Evolutionary conservation across 2,329 filamentous ascomycete genomes (phyloP).

Genomic region (Colletotrichum gigasporum): DNA sequence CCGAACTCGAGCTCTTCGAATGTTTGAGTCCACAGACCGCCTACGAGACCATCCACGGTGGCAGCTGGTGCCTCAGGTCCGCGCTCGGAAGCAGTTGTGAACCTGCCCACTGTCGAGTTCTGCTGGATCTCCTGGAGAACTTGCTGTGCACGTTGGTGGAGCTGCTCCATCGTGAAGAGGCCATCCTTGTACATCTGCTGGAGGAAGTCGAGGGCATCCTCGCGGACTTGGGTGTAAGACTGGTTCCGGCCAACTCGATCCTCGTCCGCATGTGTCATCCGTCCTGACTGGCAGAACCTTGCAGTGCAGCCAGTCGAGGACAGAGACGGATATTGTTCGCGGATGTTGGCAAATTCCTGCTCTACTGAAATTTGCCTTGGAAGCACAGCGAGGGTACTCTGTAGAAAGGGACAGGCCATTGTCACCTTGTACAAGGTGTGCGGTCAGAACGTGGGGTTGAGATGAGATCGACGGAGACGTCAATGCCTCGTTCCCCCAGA

Average conservation of each 20-base stretch:
- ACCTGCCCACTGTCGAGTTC: constrained; percentile 24
- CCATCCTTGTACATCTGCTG: constrained; percentile 28
- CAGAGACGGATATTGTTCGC: constrained; percentile 20
- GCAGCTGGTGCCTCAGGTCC: constrained; percentile 8
- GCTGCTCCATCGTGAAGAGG: constrained; percentile 13
- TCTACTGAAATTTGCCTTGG: constrained; percentile 15
- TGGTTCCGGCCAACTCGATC: constrained; percentile 27
- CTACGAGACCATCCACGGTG: constrained; percentile 7
- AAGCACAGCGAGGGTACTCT: constrained; percentile 21
- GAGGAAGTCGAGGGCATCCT: constrained; percentile 26
- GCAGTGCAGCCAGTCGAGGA: constrained; percentile 24
- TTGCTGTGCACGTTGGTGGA: constrained; percentile 20
- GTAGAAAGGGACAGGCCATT: constrained; percentile 29
- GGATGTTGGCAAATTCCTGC: constrained; percentile 29
- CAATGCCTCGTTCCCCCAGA: constrained; percentile 1
- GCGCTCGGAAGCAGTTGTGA: constrained; percentile 3
- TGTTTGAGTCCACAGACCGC: constrained; percentile 28
- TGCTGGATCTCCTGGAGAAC: constrained; percentile 28
- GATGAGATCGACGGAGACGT: neutral
- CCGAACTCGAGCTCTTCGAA: constrained; percentile 30
- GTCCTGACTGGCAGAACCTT: constrained; percentile 25
- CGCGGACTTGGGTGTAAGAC: constrained; percentile 29
- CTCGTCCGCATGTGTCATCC: constrained; percentile 29
- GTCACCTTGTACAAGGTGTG: neutral
- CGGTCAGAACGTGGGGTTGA: neutral